A percentile compares a stretch with the other conserved stretches of the same genome.
These are phyloP conservation scores for Agrocybe pediades DNA, from an alignment of 768 basidiomycete species.

Conservation along the genomic window DNA sequence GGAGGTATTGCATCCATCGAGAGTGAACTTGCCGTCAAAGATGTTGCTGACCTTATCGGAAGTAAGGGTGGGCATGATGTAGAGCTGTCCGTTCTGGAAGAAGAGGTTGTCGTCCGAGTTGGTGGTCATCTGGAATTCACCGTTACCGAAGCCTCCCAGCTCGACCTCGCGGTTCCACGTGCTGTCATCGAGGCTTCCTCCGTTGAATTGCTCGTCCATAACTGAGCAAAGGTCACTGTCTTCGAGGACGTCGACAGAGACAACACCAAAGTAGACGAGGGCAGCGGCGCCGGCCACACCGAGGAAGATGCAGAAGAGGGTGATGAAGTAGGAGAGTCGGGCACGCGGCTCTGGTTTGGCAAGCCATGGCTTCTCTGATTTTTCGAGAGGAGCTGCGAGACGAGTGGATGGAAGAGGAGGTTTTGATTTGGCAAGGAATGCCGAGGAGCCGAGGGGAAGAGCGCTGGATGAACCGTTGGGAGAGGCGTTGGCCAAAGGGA, in stretches of 20 bases:
- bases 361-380: slow-evolving; percentile 66
- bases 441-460: slow-evolving; percentile 17
- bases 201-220: slow-evolving; percentile 68
- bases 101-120: slow-evolving; percentile 61
- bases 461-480: slow-evolving; percentile 29
- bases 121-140: slow-evolving; percentile 82
- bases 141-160: slow-evolving; percentile 78
- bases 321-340: slow-evolving; percentile 43
- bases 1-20: slow-evolving; percentile 61
- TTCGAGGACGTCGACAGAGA: slow-evolving; percentile 41
- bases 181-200: slow-evolving; percentile 42
- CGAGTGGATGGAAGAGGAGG: slow-evolving; percentile 51
- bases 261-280: slow-evolving; percentile 57
- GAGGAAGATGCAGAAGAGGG: slow-evolving; percentile 52
- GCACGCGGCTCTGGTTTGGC: slow-evolving; percentile 35
- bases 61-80: slow-evolving; percentile 82
- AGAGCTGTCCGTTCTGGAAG: slow-evolving; percentile 67
- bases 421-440: slow-evolving; percentile 25
- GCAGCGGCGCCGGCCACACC: slow-evolving; percentile 54
- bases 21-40: slow-evolving; percentile 63
- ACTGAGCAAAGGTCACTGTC: slow-evolving; percentile 58
- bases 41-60: slow-evolving; percentile 54
- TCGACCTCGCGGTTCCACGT: slow-evolving; percentile 72
- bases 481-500: slow-evolving; percentile 11
- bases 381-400: slow-evolving; percentile 50